Evolutionary conservation across 73 alveolate species (phyloP), one percentile per base, ranked within the genome.

Genomic region (Chromera velia): DNA sequence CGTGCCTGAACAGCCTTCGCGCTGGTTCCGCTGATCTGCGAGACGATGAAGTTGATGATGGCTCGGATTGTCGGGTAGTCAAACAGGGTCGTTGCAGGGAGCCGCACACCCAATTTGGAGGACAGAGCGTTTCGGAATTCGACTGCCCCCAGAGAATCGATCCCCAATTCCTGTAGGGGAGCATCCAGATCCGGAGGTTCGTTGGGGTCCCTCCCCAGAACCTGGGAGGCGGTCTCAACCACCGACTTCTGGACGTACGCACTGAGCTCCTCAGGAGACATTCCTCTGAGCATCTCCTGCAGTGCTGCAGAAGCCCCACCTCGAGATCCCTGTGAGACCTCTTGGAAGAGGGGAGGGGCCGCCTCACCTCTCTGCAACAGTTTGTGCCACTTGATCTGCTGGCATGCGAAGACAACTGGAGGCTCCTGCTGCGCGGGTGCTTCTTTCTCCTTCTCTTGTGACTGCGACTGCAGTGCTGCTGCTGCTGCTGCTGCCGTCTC

Each of bases 51-150:
- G 32, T 74, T 34, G n/a, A 75, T 75, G 64, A 77, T 77, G 34
- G 84, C 84, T 28, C 68, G 45, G 72, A 69, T 65, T 45, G 76
- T 77, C n/a, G 84, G 84, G 77, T 77, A 72, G 72, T 77, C 84
- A 40, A 77, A 77, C 77, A 77, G 66, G 65, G 66, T 28, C 48
- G 84, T 77, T 70, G 70, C 66, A 4, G 84, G 84, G 74, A 75
- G 45, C 82, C 74, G 55, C 33, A 45, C 28, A 1, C 18, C 17
- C 10, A 1, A 1, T 7, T 40, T 49, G 18, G 48, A 45, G 28
- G 71, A 0, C 13, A n/a, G n/a, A n/a, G 55, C 55, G 55, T 40
- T 40, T 4, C 55, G 55, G 55, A 40, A 40, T 13, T 40, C 55
- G 55, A 40, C 55, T 4, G 55, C 55, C 13, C 55, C 55, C 55